Base-by-base conservation (phyloP, 805 yeast species). In the Pichia insulana region DNA sequence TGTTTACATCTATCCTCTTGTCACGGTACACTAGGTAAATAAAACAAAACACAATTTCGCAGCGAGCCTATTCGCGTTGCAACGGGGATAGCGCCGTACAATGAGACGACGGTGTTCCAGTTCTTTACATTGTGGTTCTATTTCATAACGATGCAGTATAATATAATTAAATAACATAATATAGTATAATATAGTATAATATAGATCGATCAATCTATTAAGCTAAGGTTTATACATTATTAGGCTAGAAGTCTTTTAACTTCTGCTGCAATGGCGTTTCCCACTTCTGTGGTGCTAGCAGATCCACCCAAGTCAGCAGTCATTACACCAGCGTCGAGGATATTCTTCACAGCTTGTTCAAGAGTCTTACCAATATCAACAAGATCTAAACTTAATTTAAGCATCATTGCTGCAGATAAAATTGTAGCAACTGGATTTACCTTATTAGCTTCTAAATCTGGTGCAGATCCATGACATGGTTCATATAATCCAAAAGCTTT, bases 391-490 rank as follows among this genome's bases (percentile, higher is more conserved):
- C 97, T 88, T 50, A 92, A 75, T 57, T 90, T 78, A 67, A 92
- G 75, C 97, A 92, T 92, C 95, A 92, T 84, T 27, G 97, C 97
- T 11, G 86, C 95, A 20, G 97, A 88, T 57, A 92, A 74, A 54
- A 90, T 89, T 19, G 97, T 86, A 40, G 97, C 98, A 44, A 90
- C 67, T 40, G 98, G 98, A 67, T 90, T 90, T 45, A 89, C 98
- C 68, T 85, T 83, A 62, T 87, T 86, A 46, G 67, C 70, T 40
- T 81, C 80, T 59, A 90, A 77, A 64, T 90, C 98, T 40, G 98
- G 98, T 30, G 98, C 98, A 37, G 96, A 83, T 37, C 98, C 98
- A 63, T 90, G 98, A 61, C 97, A 90, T 52, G 98, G 97, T 69
- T 92, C 98, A 63, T 92, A 92, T 50, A 92, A 71, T 45, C 98